phyloP scores from a whole-genome alignment of 164 flowering plant species.

The Chloranthus sessilifolius region DNA sequence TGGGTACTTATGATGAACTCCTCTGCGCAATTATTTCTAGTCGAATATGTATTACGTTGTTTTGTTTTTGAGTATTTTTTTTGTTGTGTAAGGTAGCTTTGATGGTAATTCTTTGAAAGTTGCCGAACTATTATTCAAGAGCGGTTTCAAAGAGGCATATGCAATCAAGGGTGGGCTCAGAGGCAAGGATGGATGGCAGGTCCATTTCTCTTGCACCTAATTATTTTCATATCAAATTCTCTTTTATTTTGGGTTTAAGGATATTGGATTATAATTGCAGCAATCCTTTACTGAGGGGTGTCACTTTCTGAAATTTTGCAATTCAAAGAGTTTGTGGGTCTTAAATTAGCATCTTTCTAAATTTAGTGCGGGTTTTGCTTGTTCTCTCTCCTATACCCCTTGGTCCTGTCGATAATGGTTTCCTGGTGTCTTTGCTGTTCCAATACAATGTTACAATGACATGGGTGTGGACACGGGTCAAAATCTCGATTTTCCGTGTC shows the following conservation, averaged over 20 bases:
- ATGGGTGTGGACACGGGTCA: too few relatives aligned
- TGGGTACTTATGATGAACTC: background rate
- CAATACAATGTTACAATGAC: too few relatives aligned
- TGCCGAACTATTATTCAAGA: slow-evolving; percentile 74
- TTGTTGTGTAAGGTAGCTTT: slow-evolving; percentile 84
- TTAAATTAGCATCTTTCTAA: background rate
- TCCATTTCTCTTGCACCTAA: slow-evolving; percentile 10
- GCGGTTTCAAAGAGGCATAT: slow-evolving; percentile 86
- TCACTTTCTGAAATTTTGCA: background rate
- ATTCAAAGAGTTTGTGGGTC: background rate
- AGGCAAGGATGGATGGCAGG: slow-evolving; percentile 94
- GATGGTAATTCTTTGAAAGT: slow-evolving; percentile 84
- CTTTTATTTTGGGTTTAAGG: background rate
- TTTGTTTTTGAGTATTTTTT: slow-evolving; percentile 13
- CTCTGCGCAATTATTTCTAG: background rate
- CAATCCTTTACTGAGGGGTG: background rate
- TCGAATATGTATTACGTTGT: background rate
- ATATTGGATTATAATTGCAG: too few relatives aligned
- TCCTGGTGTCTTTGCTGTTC: too few relatives aligned
- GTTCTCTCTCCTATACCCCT: too few relatives aligned
- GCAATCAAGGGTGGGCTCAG: slow-evolving; percentile 79
- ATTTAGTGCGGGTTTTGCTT: too few relatives aligned
- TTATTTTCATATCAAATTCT: background rate
- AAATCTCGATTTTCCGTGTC: too few relatives aligned
- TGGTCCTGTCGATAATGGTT: too few relatives aligned